Conservation (phyloP, 2,329 filamentous ascomycete genomes). For the Venturia oleaginea region DNA sequence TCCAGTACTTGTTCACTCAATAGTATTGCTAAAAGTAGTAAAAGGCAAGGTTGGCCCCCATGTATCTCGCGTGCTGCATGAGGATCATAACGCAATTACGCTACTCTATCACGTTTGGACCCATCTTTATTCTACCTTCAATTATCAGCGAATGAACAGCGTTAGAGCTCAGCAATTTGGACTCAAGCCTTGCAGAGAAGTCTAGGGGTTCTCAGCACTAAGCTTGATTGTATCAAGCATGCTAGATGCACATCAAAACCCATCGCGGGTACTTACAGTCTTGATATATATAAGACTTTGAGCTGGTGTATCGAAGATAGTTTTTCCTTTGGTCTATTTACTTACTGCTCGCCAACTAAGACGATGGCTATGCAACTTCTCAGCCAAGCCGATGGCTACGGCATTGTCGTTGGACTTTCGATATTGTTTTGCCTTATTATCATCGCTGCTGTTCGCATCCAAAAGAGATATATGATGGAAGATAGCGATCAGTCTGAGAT, state of each 20-base stretch:
- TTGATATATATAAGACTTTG: neutral
- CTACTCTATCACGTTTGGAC: neutral
- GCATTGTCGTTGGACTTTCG: constrained; percentile 12
- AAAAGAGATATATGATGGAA: constrained; percentile 56
- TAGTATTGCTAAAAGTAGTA: neutral
- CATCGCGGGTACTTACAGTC: neutral
- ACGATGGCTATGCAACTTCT: constrained; percentile 20
- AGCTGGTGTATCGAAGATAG: neutral
- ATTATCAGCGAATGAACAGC: neutral
- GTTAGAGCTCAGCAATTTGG: neutral
- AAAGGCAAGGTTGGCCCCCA: neutral
- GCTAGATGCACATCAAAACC: neutral
- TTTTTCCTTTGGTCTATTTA: neutral
- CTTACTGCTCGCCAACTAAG: neutral
- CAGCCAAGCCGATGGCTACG: constrained; percentile 8
- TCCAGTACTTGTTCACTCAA: neutral
- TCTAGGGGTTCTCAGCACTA: neutral
- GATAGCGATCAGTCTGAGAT: constrained; percentile 57
- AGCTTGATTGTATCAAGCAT: neutral
- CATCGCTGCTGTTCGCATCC: constrained; percentile 12
- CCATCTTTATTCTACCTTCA: neutral
- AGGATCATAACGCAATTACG: neutral
- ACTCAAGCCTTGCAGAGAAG: neutral
- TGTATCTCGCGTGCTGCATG: neutral
- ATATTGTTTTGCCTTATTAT: neutral